These are phyloP conservation scores for Fusarium floridanum DNA, from an alignment of 2,329 filamentous ascomycete genomes.

Conservation along the genomic window DNA sequence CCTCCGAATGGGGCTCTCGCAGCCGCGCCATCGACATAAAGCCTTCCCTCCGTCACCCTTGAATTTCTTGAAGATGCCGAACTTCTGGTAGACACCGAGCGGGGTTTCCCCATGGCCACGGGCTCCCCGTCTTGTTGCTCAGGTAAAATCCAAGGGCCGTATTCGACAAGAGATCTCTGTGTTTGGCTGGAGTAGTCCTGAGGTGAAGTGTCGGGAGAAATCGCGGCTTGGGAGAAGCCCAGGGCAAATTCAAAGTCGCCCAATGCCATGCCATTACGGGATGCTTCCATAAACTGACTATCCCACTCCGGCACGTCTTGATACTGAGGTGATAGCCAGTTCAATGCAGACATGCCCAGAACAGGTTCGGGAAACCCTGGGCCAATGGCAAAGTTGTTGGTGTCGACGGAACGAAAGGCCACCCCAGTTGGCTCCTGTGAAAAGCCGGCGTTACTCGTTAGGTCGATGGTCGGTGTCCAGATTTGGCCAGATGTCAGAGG, in stretches of 20 bases:
- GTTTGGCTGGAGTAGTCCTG: background rate
- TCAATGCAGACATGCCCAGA: background rate
- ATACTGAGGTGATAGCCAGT: background rate
- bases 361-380: background rate
- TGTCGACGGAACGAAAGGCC: background rate
- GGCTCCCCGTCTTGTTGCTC: background rate
- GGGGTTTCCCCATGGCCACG: background rate
- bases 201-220: background rate
- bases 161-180: background rate
- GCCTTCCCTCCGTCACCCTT: background rate
- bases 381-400: background rate
- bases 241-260: background rate
- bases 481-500: background rate
- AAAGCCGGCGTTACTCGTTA: background rate
- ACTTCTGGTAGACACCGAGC: background rate
- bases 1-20: slow-evolving; percentile 23
- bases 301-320: background rate
- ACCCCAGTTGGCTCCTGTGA: background rate
- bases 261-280: background rate
- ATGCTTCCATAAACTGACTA: background rate
- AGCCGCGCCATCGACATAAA: slow-evolving; percentile 23
- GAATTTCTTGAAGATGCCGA: background rate
- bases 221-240: background rate
- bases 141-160: slow-evolving; percentile 1
- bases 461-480: background rate